phyloP scores from a whole-genome alignment of 2,329 filamentous ascomycete species.

The Penicillium sp. region DNA sequence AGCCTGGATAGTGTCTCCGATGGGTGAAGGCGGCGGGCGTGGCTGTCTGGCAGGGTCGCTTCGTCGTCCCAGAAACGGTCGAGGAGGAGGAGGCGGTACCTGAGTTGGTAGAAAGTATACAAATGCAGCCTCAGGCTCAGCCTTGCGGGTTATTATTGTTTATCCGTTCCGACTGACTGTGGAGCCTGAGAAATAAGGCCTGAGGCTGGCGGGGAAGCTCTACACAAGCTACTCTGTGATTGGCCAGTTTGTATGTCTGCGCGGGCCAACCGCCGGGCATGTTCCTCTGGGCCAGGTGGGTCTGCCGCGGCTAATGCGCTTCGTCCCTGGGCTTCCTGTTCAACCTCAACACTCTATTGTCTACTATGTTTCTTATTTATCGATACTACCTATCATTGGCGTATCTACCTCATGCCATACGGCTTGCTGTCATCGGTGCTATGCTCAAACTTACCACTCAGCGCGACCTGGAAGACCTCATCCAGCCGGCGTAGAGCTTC shows the following conservation, averaged over 20 bases:
- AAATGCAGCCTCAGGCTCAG: constrained; percentile 11
- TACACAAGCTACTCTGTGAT: not conserved
- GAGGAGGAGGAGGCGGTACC: constrained; percentile 1
- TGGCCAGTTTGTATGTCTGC: not conserved
- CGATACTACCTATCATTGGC: no score
- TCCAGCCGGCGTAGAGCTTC: constrained; percentile 58
- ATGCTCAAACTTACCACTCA: constrained; percentile 30
- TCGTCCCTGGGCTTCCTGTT: not conserved
- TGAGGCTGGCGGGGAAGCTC: not conserved
- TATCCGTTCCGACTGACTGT: constrained; percentile 4
- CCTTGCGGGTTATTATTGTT: constrained; percentile 9
- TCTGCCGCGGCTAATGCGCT: not conserved
- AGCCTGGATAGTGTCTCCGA: not conserved
- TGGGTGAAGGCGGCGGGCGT: constrained; percentile 19
- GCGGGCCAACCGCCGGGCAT: constrained; percentile 2
- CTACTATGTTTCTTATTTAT: not conserved
- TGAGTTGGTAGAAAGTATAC: not conserved
- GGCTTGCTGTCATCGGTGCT: constrained; percentile 29
- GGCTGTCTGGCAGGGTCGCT: constrained; percentile 27
- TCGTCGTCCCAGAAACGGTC: constrained; percentile 33
- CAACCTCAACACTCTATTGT: not conserved
- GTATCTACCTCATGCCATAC: constrained; percentile 30
- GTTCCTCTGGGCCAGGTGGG: not conserved
- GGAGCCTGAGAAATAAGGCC: constrained; percentile 2
- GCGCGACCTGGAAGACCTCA: constrained; percentile 48